Evolutionary conservation across 2,329 filamentous ascomycete species (phyloP), one percentile per base, ranked within the genome.

Genomic region (Lecanicillium sp.): DNA sequence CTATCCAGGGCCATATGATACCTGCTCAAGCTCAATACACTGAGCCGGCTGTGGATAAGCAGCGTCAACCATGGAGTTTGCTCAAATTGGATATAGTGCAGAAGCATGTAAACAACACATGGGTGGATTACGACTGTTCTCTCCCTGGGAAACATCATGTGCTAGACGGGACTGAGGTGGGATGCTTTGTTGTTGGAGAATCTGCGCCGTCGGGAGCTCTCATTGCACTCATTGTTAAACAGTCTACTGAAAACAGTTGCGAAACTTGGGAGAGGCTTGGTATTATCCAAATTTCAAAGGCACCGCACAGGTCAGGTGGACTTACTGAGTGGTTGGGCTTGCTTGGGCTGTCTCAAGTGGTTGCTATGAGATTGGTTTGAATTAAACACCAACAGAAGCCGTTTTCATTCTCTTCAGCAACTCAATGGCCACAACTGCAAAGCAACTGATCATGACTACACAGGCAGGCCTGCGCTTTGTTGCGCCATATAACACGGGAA

Each of bases 71-170:
- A 3, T 46, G 37, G 37, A 33, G 40, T 6, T 9, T 40, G 7
- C 22, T 42, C 2, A 30, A 42, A 7, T 19, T 46, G 2, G 35
- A 36, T 17, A 36, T 43, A 16, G 30, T 38, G 27, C 18, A 40
- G 13, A 22, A 22, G 13, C 33, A 31, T 13, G 33, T 44, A 12
- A 30, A 29, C 9, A 42, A 40, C 16, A 22, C 40, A 4, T 46
- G 36, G 42, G 39, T 29, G 14, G 42, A 46, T 12, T 46, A 40
- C 33, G 28, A 44, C 31, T 40, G 33, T 11, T 40, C 30, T 16
- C 17, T 30, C 15, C n/a, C 28, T 3, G 43, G 29, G 9, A n/a
- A 17, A 15, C 18, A 30, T n/a, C 27, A 37, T 15, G 11, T 42
- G 8, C 9, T 16, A 2, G 8, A 35, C 9, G 40, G 35, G 7